Base-by-base conservation (phyloP, 2,329 filamentous ascomycete genomes). In the Daldinia sp. region DNA sequence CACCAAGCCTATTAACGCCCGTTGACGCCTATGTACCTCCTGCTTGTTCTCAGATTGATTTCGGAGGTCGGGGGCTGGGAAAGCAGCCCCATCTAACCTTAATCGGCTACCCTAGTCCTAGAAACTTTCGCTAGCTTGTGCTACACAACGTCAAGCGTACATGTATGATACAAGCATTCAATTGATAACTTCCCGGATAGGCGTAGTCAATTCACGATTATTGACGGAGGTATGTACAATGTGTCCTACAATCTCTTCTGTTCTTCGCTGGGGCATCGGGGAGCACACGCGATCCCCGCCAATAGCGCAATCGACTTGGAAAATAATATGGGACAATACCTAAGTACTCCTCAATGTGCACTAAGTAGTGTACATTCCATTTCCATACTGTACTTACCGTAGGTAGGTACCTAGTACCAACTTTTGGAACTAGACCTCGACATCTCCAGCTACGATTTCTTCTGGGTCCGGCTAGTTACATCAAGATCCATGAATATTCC, bases 41-140 rank as follows among this genome's bases (percentile, higher is more conserved):
- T 58, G 48, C 32, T 54, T 35, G 19, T 55, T 56, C 50, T 32
- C 15, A 11, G 39, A 43, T 43, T 49, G 17, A 48, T 29, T 50
- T 57, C 51, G 55, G 59, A 66, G 32, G 37, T 63, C 63, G 63
- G 60, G 59, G 63, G 63, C 59, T 63, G 58, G 63, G 63, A 66
- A 63, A 56, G n/a, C 25, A 43, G 23, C 51, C 23, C 49, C 39
- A 51, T 47, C 60, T 63, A 66, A 63, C 51, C 63, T 43, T 45
- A 53, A 21, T 53, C 23, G 56, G 63, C 17, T 51, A 50, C 47
- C 21, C 48, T 58, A 58, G 50, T 58, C 52, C 52, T 51, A 52
- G 43, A 32, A 50, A 39, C 8, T 11, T 29, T 19, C 50, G 29
- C 15, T 58, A 54, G 37, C 17, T 23, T 52, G 56, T 63, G 29